phyloP scores from a whole-genome alignment of 1,139 yeast species.

The Nakaseomyces glabratus region DNA sequence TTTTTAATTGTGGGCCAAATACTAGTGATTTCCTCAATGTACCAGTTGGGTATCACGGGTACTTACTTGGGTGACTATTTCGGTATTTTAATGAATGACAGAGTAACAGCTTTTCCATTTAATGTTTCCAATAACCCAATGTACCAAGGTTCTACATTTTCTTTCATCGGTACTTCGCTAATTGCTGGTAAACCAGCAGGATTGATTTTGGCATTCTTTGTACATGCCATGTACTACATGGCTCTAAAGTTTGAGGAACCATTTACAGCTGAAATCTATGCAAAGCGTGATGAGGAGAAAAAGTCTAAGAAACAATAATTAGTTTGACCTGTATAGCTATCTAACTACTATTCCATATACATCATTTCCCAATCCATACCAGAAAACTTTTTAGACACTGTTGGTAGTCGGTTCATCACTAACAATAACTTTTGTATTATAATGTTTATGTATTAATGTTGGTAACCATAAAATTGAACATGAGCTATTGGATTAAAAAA shows the following conservation, averaged over 20 bases:
- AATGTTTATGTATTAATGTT: too few relatives aligned
- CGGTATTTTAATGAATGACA: constrained; percentile 83
- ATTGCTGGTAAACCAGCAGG: constrained; percentile 91
- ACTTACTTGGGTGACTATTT: constrained; percentile 95
- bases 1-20: constrained; percentile 64
- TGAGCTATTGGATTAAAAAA: too few relatives aligned
- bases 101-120: constrained; percentile 94
- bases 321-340: too few relatives aligned
- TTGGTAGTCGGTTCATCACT: too few relatives aligned
- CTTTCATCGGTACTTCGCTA: constrained; percentile 84
- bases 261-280: constrained; percentile 82
- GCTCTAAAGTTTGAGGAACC: constrained; percentile 93
- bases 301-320: constrained; percentile 8
- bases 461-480: too few relatives aligned
- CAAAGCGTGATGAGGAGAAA: constrained; percentile 40
- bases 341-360: too few relatives aligned
- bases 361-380: too few relatives aligned
- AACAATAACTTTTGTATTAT: too few relatives aligned
- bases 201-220: constrained; percentile 58
- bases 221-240: constrained; percentile 69
- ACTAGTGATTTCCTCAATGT: constrained; percentile 79
- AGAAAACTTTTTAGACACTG: too few relatives aligned
- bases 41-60: constrained; percentile 89
- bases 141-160: constrained; percentile 87
- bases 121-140: constrained; percentile 86